These are phyloP conservation scores for Sutorius australiensis DNA, from an alignment of 768 basidiomycete species.

Conservation along the genomic window DNA sequence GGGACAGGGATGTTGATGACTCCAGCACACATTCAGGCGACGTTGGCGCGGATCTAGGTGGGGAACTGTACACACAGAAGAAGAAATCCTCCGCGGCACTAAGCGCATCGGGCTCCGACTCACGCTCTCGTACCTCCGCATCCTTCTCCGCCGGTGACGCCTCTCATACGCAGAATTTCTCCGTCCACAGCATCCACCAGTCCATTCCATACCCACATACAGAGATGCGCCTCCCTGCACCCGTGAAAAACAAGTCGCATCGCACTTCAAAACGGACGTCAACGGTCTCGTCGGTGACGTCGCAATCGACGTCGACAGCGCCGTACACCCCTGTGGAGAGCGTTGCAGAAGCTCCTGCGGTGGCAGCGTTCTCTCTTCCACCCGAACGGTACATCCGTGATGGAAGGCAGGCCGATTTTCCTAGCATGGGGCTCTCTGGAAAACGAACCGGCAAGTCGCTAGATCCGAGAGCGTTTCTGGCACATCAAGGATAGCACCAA, in stretches of 20 bases:
- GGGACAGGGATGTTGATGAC: not conserved
- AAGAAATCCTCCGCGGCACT: slow-evolving; percentile 27
- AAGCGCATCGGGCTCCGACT: slow-evolving; percentile 49
- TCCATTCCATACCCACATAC: slow-evolving; percentile 26
- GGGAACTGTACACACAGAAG: slow-evolving; percentile 46
- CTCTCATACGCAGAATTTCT: slow-evolving; percentile 19
- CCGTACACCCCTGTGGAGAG: slow-evolving; percentile 36
- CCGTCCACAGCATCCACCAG: slow-evolving; percentile 25
- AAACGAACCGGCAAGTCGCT: slow-evolving; percentile 31
- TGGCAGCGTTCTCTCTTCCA: slow-evolving; percentile 25
- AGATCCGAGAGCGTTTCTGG: slow-evolving; percentile 41
- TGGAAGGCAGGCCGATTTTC: slow-evolving; percentile 28
- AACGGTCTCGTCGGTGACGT: slow-evolving; percentile 37
- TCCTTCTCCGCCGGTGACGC: slow-evolving; percentile 35
- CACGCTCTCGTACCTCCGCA: slow-evolving; percentile 58
- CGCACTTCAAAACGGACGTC: slow-evolving; percentile 32
- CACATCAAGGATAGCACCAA: slow-evolving; percentile 16
- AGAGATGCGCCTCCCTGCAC: slow-evolving; percentile 24
- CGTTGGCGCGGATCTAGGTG: slow-evolving; percentile 58
- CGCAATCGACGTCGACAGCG: slow-evolving; percentile 46
- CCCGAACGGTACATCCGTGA: slow-evolving; percentile 32
- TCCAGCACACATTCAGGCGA: slow-evolving; percentile 24
- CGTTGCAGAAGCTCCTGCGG: slow-evolving; percentile 25
- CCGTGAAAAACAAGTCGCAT: slow-evolving; percentile 18
- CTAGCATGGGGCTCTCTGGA: slow-evolving; percentile 37